These are phyloP conservation scores for Royoungia palumana DNA, from an alignment of 768 basidiomycete species.

Conservation along the genomic window DNA sequence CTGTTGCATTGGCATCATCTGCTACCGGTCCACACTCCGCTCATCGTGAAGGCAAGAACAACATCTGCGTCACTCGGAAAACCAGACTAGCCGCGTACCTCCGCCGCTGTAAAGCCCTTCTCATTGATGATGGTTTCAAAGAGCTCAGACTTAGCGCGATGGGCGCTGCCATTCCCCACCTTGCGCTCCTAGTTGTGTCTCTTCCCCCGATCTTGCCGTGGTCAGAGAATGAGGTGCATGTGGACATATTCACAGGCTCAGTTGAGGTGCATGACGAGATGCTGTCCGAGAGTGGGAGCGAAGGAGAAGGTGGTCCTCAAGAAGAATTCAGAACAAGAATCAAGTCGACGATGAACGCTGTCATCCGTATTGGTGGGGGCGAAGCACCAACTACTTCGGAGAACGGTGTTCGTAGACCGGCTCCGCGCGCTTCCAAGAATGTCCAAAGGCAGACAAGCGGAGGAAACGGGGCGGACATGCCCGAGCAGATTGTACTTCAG, in stretches of 20 bases:
- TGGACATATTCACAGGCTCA: constrained; percentile 64
- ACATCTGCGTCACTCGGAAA: constrained; percentile 76
- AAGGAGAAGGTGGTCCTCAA: constrained; percentile 56
- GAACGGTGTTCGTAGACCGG: constrained; percentile 1
- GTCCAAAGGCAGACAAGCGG: constrained; percentile 6
- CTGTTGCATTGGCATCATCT: constrained; percentile 68
- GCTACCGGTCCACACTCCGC: constrained; percentile 79
- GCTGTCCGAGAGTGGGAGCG: constrained; percentile 39
- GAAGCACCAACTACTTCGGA: constrained; percentile 32
- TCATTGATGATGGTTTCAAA: constrained; percentile 77
- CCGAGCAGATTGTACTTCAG: constrained; percentile 34
- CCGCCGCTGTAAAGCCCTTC: constrained; percentile 68
- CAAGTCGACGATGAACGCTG: constrained; percentile 65
- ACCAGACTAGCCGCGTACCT: constrained; percentile 71
- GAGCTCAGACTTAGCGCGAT: constrained; percentile 74
- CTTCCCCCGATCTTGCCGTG: constrained; percentile 73
- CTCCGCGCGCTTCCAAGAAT: constrained; percentile 3
- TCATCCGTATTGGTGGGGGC: constrained; percentile 63
- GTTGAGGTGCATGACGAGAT: constrained; percentile 78
- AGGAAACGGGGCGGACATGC: constrained; percentile 6
- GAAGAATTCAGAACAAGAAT: constrained; percentile 58
- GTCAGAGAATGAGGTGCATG: constrained; percentile 55
- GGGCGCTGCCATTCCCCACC: constrained; percentile 87
- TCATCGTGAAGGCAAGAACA: constrained; percentile 77
- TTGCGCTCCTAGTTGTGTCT: constrained; percentile 64